Evolutionary conservation across 768 basidiomycete genomes (phyloP), one percentile per base, ranked within the genome.

Genomic region (Rhodocollybia butyracea): DNA sequence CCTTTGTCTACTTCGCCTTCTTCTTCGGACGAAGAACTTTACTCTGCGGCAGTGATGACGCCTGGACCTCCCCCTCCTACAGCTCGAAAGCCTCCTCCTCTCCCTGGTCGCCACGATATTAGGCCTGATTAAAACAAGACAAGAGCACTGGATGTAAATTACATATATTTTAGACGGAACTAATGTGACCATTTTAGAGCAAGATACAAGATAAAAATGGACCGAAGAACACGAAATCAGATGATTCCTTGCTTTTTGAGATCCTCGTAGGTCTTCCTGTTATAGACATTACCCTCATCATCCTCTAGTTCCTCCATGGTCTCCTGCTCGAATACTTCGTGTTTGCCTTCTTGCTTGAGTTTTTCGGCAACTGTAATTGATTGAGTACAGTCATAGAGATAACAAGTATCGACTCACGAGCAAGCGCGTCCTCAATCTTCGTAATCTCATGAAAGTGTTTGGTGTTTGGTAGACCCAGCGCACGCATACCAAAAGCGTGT

Each of bases 381-480:
- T 21, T 11, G 36, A 27, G 10, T 36, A 52, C 52, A 31, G 56
- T 34, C 31, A 41, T 48, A 38, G 27, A 32, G 19, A 40, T 30
- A 47, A 41, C 17, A 30, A 45, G 29, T 32, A 12, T 26, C 17
- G 27, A 85, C 94, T 62, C 68, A 98, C 96, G 76, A 30, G 94
- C 84, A 54, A 99, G 83, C 0, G 95, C 97, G 74, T 99, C 97
- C 64, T 94, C 91, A 60, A 99, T 99, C 50, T 88, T 84, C 24
- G 94, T 98, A 57, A 99, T 98, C 71, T 97, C 97, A 66, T 97
- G 94, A 78, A 98, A 99, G 72, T 99, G 97, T 71, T 96, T 98
- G 2, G 96, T 98, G 61, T 98, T 98, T 1, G 97, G 97, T 55
- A 99, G 78, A 32, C 97, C 97, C 27, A 99, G 80, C 11, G 96